A percentile compares a stretch with the other conserved stretches of the same genome.
These are phyloP conservation scores for Hypoxylon sp. DNA, from an alignment of 2,329 filamentous ascomycete species.

Conservation along the genomic window DNA sequence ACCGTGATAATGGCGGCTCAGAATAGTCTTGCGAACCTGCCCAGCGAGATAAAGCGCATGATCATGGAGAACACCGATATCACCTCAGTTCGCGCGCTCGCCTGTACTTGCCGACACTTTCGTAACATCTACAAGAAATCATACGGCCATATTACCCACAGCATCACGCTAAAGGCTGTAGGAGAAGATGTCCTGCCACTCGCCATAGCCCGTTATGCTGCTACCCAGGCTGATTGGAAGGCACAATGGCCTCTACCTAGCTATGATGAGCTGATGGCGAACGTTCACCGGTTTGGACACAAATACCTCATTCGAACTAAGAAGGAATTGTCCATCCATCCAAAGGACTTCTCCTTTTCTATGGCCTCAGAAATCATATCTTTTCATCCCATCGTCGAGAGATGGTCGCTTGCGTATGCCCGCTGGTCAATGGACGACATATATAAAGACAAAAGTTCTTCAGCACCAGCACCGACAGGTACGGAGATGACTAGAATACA, in stretches of 20 bases:
- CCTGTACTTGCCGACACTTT: not conserved
- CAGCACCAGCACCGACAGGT: not conserved
- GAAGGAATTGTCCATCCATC: not conserved
- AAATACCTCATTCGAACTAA: not conserved
- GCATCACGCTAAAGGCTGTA: not conserved
- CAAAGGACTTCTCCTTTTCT: not conserved
- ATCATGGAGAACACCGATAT: not conserved
- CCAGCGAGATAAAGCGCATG: not conserved
- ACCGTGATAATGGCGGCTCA: not conserved
- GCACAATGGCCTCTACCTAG: not conserved
- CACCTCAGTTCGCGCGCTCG: not conserved
- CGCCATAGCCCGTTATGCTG: slow-evolving; percentile 3
- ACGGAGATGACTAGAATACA: not conserved
- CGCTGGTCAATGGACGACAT: not conserved
- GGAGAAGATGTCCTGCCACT: not conserved
- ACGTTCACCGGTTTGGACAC: not conserved
- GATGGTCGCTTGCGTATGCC: not conserved
- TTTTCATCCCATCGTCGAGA: not conserved
- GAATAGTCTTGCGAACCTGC: not conserved
- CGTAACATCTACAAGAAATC: not conserved
- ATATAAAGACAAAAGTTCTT: not conserved
- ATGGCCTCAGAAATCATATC: not conserved
- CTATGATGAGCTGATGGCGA: not conserved
- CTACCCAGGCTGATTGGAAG: slow-evolving; percentile 1
- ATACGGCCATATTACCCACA: not conserved